A percentile compares a stretch with the other conserved stretches of the same genome.
Conservation (phyloP, 805 yeast genomes). For the Maudiozyma bulderi region DNA sequence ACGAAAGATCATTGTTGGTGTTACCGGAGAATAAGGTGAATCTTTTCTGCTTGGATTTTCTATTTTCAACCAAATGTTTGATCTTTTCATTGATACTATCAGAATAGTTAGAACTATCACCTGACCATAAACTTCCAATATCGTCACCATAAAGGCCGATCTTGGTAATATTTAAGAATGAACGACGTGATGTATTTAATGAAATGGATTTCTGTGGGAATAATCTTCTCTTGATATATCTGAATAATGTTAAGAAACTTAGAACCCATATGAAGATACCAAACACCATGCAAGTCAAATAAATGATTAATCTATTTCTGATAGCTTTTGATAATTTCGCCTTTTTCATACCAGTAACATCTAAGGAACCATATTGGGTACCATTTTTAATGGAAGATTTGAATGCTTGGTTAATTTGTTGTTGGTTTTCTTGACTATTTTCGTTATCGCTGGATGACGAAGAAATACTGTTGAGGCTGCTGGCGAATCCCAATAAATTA, state of each 20-base stretch:
- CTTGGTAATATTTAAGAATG: background rate
- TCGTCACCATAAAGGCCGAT: background rate
- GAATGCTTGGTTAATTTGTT: background rate
- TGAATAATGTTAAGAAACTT: background rate
- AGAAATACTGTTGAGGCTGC: background rate
- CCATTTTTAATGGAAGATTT: background rate
- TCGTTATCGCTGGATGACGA: background rate
- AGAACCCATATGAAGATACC: slow-evolving; percentile 5
- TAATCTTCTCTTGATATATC: background rate
- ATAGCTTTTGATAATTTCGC: background rate
- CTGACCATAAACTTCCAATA: slow-evolving; percentile 1
- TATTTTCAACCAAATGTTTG: background rate
- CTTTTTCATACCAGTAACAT: background rate
- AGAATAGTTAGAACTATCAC: background rate
- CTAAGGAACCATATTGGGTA: slow-evolving; percentile 1
- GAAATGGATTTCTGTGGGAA: background rate
- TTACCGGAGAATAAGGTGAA: background rate
- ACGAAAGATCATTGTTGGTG: background rate
- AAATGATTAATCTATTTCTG: slow-evolving; percentile 1
- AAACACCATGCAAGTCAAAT: background rate
- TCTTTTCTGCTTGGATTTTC: background rate
- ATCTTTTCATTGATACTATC: background rate
- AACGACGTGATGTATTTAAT: background rate
- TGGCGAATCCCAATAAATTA: slow-evolving; percentile 20
- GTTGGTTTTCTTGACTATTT: background rate